A percentile compares a stretch with the other conserved stretches of the same genome.
phyloP scores from a whole-genome alignment of 2,329 filamentous ascomycete genomes.

The Dothistroma septosporum region DNA sequence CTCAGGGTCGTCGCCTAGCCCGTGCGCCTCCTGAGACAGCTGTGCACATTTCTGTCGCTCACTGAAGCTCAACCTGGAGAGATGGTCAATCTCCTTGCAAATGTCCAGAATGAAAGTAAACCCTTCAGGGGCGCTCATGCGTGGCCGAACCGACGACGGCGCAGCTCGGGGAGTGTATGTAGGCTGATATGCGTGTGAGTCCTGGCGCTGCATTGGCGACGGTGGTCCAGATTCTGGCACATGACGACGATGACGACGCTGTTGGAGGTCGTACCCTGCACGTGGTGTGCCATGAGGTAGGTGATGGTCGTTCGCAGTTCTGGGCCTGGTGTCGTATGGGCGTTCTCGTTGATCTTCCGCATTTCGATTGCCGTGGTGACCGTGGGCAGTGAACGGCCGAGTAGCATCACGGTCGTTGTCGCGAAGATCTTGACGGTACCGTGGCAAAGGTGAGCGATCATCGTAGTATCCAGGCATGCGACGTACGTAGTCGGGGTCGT shows the following conservation, averaged over 20 bases:
- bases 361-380: neutral
- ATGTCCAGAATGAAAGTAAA: constrained; percentile 18
- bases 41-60: constrained; percentile 11
- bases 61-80: constrained; percentile 8
- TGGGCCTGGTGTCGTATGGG: neutral
- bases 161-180: neutral
- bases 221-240: neutral
- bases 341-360: neutral
- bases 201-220: neutral
- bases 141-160: neutral
- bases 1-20: constrained; percentile 10
- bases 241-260: neutral
- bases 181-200: neutral
- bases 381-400: constrained; percentile 6
- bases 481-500: constrained; percentile 15
- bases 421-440: constrained; percentile 1
- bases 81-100: constrained; percentile 12
- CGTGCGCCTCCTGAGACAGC: constrained; percentile 16
- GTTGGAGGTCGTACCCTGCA: constrained; percentile 3
- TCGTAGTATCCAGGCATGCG: constrained; percentile 1
- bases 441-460: neutral
- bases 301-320: neutral
- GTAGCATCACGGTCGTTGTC: neutral
- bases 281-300: neutral
- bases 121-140: neutral